A percentile compares a stretch with the other conserved stretches of the same genome.
Evolutionary conservation across 2,329 filamentous ascomycete genomes (phyloP).

Genomic region (Colletotrichum gigasporum): DNA sequence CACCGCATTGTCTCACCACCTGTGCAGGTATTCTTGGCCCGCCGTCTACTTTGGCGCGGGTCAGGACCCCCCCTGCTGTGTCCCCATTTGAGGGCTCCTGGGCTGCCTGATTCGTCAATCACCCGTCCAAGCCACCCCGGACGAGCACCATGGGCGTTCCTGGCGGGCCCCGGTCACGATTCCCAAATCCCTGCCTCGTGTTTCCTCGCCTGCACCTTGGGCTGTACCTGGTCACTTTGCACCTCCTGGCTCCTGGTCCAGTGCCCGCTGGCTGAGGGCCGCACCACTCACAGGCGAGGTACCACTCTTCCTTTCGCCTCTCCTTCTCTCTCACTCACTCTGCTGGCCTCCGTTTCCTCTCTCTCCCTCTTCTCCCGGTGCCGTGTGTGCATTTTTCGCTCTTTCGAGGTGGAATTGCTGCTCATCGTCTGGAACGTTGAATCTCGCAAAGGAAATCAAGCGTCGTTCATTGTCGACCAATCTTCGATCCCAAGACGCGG

Average conservation of each 20-base stretch:
- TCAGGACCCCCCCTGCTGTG: constrained; percentile 7
- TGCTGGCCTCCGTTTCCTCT: constrained; percentile 7
- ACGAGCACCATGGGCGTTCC: constrained; percentile 3
- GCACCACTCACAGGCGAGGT: constrained; percentile 6
- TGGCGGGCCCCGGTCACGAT: constrained; percentile 21
- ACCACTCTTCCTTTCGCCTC: constrained; percentile 29
- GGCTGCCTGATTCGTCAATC: constrained; percentile 24
- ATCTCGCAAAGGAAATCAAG: constrained; percentile 25
- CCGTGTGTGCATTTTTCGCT: constrained; percentile 32
- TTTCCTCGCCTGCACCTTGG: constrained; percentile 30
- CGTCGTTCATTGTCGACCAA: constrained; percentile 24
- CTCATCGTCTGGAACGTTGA: constrained; percentile 36
- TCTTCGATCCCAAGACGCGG: constrained; percentile 31
- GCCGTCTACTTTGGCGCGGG: constrained; percentile 26
- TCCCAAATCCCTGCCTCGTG: constrained; percentile 31
- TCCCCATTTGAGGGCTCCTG: constrained; percentile 1
- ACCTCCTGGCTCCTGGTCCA: constrained; percentile 25
- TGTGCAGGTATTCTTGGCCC: constrained; percentile 27
- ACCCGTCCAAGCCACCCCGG: constrained; percentile 16
- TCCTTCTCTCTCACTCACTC: constrained; percentile 20
- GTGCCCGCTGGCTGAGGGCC: background rate
- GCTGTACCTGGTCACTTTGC: constrained; percentile 27
- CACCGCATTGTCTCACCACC: constrained; percentile 29
- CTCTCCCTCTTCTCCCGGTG: constrained; percentile 25
- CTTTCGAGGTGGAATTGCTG: constrained; percentile 32